Conservation (phyloP, 331 rosid genomes). For the Rosa hybrid region DNA sequence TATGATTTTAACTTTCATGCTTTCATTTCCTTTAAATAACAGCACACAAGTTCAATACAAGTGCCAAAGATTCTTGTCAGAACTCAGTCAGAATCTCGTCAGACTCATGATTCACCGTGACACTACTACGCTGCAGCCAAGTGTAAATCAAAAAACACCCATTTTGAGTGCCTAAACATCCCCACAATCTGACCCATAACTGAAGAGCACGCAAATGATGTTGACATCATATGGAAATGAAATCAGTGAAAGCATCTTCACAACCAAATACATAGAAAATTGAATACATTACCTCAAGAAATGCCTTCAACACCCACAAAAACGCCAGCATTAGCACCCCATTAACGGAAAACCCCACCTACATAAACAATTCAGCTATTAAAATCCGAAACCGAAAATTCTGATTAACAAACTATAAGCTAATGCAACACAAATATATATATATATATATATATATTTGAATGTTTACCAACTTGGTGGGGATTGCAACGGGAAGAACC, state of each 20-base stretch:
- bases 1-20: neutral
- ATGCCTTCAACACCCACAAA: conserved; percentile 78
- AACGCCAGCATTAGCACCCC: conserved; percentile 69
- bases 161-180: neutral
- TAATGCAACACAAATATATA: neutral
- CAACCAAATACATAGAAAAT: neutral
- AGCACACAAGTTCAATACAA: neutral
- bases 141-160: neutral
- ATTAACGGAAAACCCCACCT: conserved; percentile 76
- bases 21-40: neutral
- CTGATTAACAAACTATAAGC: neutral
- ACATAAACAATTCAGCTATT: neutral
- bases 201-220: neutral
- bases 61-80: neutral
- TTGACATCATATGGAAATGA: neutral
- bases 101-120: neutral
- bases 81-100: neutral
- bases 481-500: conserved; percentile 64
- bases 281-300: conserved; percentile 60
- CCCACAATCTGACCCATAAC: neutral
- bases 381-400: neutral
- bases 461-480: conserved; percentile 55
- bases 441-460: neutral
- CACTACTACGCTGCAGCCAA: neutral
- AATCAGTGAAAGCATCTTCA: neutral